Base-by-base conservation (phyloP, 2,329 filamentous ascomycete genomes). In the Trichoderma koningii region DNA sequence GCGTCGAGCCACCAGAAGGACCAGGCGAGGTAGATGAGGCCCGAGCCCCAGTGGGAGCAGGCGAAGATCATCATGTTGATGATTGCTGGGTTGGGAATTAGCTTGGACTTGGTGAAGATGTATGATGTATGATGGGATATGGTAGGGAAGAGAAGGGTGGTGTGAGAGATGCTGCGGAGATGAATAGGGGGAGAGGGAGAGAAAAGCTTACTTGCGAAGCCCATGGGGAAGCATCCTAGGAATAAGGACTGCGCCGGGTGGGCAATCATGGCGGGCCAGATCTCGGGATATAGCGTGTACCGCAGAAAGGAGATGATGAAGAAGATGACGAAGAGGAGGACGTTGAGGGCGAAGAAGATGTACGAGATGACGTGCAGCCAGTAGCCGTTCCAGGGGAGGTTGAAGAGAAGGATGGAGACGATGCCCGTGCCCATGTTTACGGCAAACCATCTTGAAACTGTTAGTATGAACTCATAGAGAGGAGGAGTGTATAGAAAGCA, bases 221-320 rank as follows among this genome's bases (percentile, higher is more conserved):
- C 87, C 86, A 91, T 90, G 0, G 88, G 88, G 38, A 89, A 82
- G 0, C 86, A 88, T 0, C 85, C 89, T 3, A 92, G 76, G 69
- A 91, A 92, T 61, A 92, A 79, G 1, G 85, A 87, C 71, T 92
- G 87, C 1, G 82, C 83, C 0, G 87, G 87, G 71, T 92, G 86
- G 2, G 79, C 76, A 42, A 91, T 82, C 88, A 92, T 89, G 17
- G 83, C 84, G 0, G 66, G 71, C 83, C 87, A 91, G 34, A 90
- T 86, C 65, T 84, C 81, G 0, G 88, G 89, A 70, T 89, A 91
- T 1, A 90, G 70, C 0, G 78, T 77, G 70, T 91, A 92, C 5
- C 89, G 82, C 3, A 88, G 72, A 1, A 85, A 64, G 1, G 84
- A 87, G 52, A 88, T 80, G 6, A 76, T 65, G 21, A 82, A 75